phyloP scores from a whole-genome alignment of 1,284 basidiomycete genomes.

The Pterula multifida region DNA sequence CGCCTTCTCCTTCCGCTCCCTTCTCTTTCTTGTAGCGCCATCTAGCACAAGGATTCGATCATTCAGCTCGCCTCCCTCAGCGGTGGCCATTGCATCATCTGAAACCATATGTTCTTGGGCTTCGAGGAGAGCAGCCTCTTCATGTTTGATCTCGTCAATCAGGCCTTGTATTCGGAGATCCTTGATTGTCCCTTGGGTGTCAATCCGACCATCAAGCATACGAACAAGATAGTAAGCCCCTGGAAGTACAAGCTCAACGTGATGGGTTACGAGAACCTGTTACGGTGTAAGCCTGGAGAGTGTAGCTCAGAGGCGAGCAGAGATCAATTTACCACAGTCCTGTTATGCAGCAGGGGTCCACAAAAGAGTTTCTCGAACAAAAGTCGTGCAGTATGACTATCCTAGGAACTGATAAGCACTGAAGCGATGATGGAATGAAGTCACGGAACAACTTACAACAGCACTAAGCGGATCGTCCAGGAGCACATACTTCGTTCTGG shows the following conservation, averaged over 20 bases:
- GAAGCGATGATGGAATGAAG: background rate
- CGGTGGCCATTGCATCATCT: conserved; percentile 11
- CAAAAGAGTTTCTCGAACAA: conserved; percentile 40
- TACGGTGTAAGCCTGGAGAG: too few relatives aligned
- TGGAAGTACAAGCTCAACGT: conserved; percentile 49
- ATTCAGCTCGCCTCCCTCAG: conserved; percentile 5
- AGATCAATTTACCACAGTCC: conserved; percentile 37
- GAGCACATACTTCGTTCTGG: conserved; percentile 36
- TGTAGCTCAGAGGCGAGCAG: background rate
- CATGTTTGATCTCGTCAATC: conserved; percentile 31
- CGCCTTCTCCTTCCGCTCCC: conserved; percentile 25
- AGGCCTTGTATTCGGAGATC: conserved; percentile 36
- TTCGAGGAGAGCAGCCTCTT: conserved; percentile 14
- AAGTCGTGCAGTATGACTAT: conserved; percentile 48
- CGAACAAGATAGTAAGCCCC: conserved; percentile 44
- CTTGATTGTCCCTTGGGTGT: conserved; percentile 39
- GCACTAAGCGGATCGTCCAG: conserved; percentile 51
- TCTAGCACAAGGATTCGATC: conserved; percentile 18
- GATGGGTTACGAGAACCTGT: conserved; percentile 52
- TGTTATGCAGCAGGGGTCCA: conserved; percentile 41
- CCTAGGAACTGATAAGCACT: conserved; percentile 21
- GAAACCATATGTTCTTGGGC: conserved; percentile 12
- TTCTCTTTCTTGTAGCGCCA: conserved; percentile 7
- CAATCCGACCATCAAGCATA: conserved; percentile 50
- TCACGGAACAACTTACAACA: conserved; percentile 23